Percentiles rank a stretch among this genome's conserved stretches.
Evolutionary conservation across 1,284 basidiomycete species (phyloP).

Genomic region (Amylostereum areolatum): DNA sequence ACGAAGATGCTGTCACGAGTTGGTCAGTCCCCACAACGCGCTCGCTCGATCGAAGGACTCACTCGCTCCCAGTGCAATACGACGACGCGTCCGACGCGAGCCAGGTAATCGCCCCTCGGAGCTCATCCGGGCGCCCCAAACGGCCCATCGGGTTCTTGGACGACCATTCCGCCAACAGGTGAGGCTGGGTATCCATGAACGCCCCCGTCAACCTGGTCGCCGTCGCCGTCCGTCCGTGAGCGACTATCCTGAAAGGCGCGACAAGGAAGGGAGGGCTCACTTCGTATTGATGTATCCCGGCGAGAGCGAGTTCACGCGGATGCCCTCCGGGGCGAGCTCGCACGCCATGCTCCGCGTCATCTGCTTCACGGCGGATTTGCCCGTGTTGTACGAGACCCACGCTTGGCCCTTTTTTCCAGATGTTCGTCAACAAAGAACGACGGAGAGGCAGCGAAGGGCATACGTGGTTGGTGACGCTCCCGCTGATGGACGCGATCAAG

Average conservation of each 20-base stretch:
- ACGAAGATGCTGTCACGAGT: conserved; percentile 5
- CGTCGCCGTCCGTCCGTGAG: background rate
- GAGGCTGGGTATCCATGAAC: conserved; percentile 28
- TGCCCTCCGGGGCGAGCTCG: conserved; percentile 34
- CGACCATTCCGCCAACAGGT: conserved; percentile 27
- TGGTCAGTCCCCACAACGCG: background rate
- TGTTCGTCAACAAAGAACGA: background rate
- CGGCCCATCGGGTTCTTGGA: conserved; percentile 31
- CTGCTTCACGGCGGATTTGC: conserved; percentile 36
- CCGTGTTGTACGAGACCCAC: conserved; percentile 34
- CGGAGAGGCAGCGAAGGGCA: background rate
- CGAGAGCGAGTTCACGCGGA: conserved; percentile 25
- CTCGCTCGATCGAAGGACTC: conserved; percentile 5
- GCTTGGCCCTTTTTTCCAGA: conserved; percentile 4
- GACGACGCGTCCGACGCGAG: conserved; percentile 29
- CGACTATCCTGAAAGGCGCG: background rate
- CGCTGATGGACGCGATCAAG: conserved; percentile 43
- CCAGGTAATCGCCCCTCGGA: conserved; percentile 36
- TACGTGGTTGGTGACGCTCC: conserved; percentile 15
- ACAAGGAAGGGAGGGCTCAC: background rate
- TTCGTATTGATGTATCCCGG: conserved; percentile 21
- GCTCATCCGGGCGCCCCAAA: conserved; percentile 32
- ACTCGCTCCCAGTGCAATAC: conserved; percentile 28
- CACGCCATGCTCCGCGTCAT: conserved; percentile 36
- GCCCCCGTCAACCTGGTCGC: conserved; percentile 26